Percentiles rank a stretch among this genome's conserved stretches.
phyloP scores from a whole-genome alignment of 108 stramenopile genomes.

The Craspedostauros australis region DNA sequence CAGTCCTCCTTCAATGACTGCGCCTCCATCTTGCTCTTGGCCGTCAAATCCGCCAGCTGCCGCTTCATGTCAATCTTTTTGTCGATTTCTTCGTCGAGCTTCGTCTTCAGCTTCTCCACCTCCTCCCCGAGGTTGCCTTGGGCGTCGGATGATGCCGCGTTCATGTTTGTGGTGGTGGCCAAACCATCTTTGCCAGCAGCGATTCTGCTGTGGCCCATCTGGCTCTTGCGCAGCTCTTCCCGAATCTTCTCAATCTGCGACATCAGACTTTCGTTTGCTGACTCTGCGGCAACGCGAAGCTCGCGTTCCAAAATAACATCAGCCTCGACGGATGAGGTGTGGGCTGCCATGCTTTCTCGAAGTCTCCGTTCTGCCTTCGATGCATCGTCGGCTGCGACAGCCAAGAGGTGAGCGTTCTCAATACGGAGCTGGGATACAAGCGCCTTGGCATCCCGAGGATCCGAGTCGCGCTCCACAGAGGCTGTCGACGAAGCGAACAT shows the following conservation, averaged over 20 bases:
- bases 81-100: slow-evolving; percentile 15
- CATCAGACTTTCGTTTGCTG: slow-evolving; percentile 30
- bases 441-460: slow-evolving; percentile 24
- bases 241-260: slow-evolving; percentile 40
- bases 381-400: slow-evolving; percentile 51
- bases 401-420: slow-evolving; percentile 70
- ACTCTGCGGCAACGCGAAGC: slow-evolving; percentile 46
- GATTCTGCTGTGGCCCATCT: neutral
- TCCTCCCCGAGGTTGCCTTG: slow-evolving; percentile 22
- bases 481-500: slow-evolving; percentile 14
- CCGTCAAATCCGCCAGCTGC: slow-evolving; percentile 20
- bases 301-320: slow-evolving; percentile 72
- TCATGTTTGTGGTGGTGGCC: neutral
- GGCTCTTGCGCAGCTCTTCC: slow-evolving; percentile 2
- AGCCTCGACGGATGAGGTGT: slow-evolving; percentile 51
- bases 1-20: slow-evolving; percentile 40
- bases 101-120: slow-evolving; percentile 10
- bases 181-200: neutral
- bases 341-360: slow-evolving; percentile 60
- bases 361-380: slow-evolving; percentile 54
- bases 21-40: slow-evolving; percentile 11
- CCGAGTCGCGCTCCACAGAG: too few relatives aligned
- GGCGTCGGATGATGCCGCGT: too few relatives aligned
- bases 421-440: slow-evolving; percentile 56
- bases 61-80: slow-evolving; percentile 25